phyloP scores from a whole-genome alignment of 306 rosid species.

The Malus fusca region DNA sequence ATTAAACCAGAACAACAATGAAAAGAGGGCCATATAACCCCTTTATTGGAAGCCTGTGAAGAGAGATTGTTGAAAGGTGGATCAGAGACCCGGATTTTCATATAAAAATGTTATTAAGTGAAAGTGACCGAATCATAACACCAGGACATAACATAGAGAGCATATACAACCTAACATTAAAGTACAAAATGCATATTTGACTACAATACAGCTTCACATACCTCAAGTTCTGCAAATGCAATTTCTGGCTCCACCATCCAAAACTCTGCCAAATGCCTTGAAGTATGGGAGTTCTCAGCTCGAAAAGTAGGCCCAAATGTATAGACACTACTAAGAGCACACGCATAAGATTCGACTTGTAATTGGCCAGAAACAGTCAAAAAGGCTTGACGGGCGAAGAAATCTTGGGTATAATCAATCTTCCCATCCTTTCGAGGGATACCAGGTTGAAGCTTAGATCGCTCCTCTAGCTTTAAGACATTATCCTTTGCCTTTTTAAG shows the following conservation, averaged over 20 bases:
- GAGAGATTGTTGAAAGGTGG: neutral
- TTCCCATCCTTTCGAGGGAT: slow-evolving; percentile 84
- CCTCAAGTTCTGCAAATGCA: slow-evolving; percentile 92
- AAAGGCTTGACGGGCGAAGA: slow-evolving; percentile 97
- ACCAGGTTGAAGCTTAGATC: slow-evolving; percentile 79
- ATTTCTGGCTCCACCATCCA: slow-evolving; percentile 99
- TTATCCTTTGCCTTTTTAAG: slow-evolving; percentile 72
- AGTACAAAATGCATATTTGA: neutral
- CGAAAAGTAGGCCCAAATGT: slow-evolving; percentile 98
- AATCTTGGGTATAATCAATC: slow-evolving; percentile 71
- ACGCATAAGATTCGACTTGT: slow-evolving; percentile 85
- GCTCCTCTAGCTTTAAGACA: slow-evolving; percentile 54
- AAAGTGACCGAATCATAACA: neutral
- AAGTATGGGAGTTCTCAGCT: slow-evolving; percentile 93
- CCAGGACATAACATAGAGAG: neutral
- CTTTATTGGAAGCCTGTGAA: neutral
- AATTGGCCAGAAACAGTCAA: slow-evolving; percentile 95
- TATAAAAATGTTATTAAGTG: neutral
- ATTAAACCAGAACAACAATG: neutral
- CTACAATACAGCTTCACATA: slow-evolving; percentile 10
- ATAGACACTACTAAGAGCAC: slow-evolving; percentile 84
- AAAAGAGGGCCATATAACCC: neutral
- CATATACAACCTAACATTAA: neutral
- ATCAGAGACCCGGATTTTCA: neutral
- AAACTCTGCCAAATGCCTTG: slow-evolving; percentile 96